A percentile compares a stretch with the other conserved stretches of the same genome.
These are phyloP conservation scores for Phytophthora pini DNA, from an alignment of 352 stramenopile species.

Conservation along the genomic window DNA sequence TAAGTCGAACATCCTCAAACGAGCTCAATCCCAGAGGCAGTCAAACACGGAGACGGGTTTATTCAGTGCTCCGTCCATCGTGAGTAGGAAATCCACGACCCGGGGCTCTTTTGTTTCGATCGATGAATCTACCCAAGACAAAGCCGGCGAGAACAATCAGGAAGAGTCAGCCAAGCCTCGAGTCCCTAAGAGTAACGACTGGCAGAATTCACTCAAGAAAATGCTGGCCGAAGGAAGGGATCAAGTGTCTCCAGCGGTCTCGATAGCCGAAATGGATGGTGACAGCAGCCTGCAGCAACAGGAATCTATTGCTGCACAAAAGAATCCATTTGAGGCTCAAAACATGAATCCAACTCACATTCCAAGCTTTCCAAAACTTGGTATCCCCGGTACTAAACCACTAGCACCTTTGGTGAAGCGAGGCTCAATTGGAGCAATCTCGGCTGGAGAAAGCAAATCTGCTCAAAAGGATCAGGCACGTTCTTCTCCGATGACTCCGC, in stretches of 20 bases:
- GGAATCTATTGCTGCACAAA: not conserved
- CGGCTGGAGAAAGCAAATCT: slow-evolving; percentile 7
- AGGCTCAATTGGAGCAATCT: slow-evolving; percentile 25
- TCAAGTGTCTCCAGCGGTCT: slow-evolving; percentile 3
- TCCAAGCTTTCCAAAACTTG: slow-evolving; percentile 61
- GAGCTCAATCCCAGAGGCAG: slow-evolving; percentile 48
- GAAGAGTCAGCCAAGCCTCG: slow-evolving; percentile 12
- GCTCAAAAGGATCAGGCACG: slow-evolving; percentile 19
- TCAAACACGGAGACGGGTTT: slow-evolving; percentile 16
- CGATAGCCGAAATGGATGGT: slow-evolving; percentile 11
- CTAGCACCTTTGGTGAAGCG: slow-evolving; percentile 41
- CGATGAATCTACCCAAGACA: slow-evolving; percentile 12
- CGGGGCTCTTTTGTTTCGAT: not conserved
- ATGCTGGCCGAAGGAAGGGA: slow-evolving; percentile 54
- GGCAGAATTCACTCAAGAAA: slow-evolving; percentile 68
- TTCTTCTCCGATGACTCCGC: slow-evolving; percentile 1
- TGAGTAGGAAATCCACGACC: slow-evolving; percentile 8
- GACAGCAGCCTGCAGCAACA: slow-evolving; percentile 12
- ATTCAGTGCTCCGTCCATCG: slow-evolving; percentile 7
- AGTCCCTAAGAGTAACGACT: slow-evolving; percentile 37
- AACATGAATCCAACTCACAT: slow-evolving; percentile 19
- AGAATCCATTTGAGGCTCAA: slow-evolving; percentile 5
- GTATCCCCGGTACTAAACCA: slow-evolving; percentile 56
- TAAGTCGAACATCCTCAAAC: slow-evolving; percentile 31
- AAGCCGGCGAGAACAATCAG: slow-evolving; percentile 20